Conservation (phyloP, 2,329 filamentous ascomycete species). For the Orbilia blumenaviensis region DNA sequence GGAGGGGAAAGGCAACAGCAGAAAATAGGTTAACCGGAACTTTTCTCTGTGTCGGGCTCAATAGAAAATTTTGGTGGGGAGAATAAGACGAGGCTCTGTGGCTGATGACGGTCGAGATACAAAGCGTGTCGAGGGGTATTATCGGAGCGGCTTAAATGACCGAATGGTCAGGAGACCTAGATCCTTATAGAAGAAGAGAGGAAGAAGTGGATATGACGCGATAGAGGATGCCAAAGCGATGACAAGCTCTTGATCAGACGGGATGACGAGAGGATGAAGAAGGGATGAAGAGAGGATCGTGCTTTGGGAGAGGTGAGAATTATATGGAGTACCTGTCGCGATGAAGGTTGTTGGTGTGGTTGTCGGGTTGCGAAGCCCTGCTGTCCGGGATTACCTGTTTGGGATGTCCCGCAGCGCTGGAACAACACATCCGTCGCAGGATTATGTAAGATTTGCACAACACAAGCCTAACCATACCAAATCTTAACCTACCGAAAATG, state of each 20-base stretch:
- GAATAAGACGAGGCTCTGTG: conserved; percentile 13
- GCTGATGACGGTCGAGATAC: conserved; percentile 22
- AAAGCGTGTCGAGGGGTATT: conserved; percentile 48
- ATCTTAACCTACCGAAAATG: no score
- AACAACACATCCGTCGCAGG: conserved; percentile 16
- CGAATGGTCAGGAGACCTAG: conserved; percentile 31
- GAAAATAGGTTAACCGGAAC: neutral
- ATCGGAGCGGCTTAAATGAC: conserved; percentile 22
- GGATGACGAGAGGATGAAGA: neutral
- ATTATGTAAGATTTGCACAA: neutral
- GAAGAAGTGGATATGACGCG: conserved; percentile 1
- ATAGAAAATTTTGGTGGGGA: no score
- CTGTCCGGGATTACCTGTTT: conserved; percentile 51
- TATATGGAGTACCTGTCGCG: conserved; percentile 45
- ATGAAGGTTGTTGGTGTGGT: conserved; percentile 51
- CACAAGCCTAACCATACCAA: no score
- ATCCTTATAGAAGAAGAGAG: neutral
- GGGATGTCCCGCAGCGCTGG: conserved; percentile 38
- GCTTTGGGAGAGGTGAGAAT: conserved; percentile 18
- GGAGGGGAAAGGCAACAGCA: neutral
- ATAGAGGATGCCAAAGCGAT: neutral
- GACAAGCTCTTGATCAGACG: neutral
- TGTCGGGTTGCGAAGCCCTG: conserved; percentile 48
- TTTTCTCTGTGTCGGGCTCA: conserved; percentile 1
- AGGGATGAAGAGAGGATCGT: neutral